phyloP scores from a whole-genome alignment of 1,139 yeast species.

The Yamadazyma triangularis region DNA sequence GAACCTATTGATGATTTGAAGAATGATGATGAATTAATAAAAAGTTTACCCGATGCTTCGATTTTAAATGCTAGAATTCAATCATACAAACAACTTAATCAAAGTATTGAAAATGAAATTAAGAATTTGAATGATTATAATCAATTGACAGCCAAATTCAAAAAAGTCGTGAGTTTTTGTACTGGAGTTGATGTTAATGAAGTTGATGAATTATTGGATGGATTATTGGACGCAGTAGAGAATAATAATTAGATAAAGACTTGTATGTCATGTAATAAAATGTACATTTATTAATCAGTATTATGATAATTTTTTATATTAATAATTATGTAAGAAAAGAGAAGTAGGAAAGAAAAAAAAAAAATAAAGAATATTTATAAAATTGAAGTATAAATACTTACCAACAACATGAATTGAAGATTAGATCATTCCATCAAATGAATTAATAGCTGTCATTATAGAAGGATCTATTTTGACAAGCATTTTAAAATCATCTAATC shows the following conservation, averaged over 20 bases:
- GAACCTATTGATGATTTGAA: constrained; percentile 25
- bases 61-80: constrained; percentile 71
- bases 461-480: constrained; percentile 80
- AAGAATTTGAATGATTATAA: constrained; percentile 46
- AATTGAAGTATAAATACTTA: too few species aligned
- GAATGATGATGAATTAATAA: constrained; percentile 20
- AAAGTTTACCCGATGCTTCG: constrained; percentile 53
- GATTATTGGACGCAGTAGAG: constrained; percentile 85
- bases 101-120: constrained; percentile 46
- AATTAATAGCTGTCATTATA: constrained; percentile 71
- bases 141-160: constrained; percentile 76
- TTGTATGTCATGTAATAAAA: too few species aligned
- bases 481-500: constrained; percentile 76
- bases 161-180: constrained; percentile 85
- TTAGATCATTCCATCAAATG: constrained; percentile 58
- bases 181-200: constrained; percentile 73
- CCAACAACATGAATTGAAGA: too few species aligned
- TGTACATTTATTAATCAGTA: too few species aligned
- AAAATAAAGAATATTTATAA: too few species aligned
- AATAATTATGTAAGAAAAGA: too few species aligned
- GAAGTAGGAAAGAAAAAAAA: too few species aligned
- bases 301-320: too few species aligned
- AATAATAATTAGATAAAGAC: constrained; percentile 14
- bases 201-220: constrained; percentile 81
- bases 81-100: constrained; percentile 55